These are phyloP conservation scores for Ganoderma leucocontextum DNA, from an alignment of 1,284 basidiomycete genomes.

Conservation along the genomic window DNA sequence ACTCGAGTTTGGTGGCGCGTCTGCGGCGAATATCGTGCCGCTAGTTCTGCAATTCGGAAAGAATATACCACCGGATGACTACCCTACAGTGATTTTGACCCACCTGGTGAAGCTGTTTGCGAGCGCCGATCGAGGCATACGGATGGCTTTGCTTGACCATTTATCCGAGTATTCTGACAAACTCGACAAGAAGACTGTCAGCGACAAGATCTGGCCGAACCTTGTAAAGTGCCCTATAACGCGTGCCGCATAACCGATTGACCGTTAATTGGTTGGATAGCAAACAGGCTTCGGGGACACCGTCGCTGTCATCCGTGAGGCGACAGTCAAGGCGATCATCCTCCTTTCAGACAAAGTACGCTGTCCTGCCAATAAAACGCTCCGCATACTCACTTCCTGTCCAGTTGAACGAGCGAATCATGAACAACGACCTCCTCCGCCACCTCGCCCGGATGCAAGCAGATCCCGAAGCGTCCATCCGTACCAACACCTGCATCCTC, in stretches of 20 bases:
- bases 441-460: conserved; percentile 93
- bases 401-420: conserved; percentile 88
- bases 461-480: conserved; percentile 92
- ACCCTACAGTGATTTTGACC: conserved; percentile 71
- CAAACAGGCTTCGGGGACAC: conserved; percentile 96
- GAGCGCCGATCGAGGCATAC: conserved; percentile 90
- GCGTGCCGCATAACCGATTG: neutral
- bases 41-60: conserved; percentile 84
- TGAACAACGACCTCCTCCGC: conserved; percentile 97
- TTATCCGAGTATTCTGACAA: conserved; percentile 87
- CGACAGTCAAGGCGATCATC: conserved; percentile 90
- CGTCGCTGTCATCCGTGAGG: conserved; percentile 92
- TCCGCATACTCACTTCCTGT: neutral
- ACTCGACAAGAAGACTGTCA: conserved; percentile 85
- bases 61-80: conserved; percentile 77
- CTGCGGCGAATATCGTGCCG: conserved; percentile 80
- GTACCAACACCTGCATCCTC: conserved; percentile 97
- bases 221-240: conserved; percentile 60
- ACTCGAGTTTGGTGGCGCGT: conserved; percentile 83
- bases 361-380: neutral
- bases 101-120: conserved; percentile 87
- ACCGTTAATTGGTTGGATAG: conserved; percentile 49
- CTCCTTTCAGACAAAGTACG: conserved; percentile 85
- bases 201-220: conserved; percentile 93
- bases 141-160: conserved; percentile 93